phyloP scores from a whole-genome alignment of 495 filamentous ascomycete genomes.

The Trichoderma asperelloides region DNA sequence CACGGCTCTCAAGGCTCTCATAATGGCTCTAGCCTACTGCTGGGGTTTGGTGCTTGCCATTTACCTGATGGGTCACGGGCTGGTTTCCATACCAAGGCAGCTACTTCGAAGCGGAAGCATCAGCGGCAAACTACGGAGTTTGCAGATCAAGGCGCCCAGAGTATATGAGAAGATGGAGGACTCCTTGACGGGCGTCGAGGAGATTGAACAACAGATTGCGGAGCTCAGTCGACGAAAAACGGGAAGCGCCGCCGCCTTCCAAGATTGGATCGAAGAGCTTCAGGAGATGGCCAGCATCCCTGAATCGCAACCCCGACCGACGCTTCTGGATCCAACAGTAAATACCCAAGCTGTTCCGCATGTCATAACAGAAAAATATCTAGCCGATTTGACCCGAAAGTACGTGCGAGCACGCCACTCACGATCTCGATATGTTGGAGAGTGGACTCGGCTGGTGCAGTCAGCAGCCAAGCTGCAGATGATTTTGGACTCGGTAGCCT shows the following conservation, averaged over 20 bases:
- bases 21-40: conserved; percentile 90
- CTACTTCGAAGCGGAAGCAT: conserved; percentile 69
- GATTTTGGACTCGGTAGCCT: conserved; percentile 73
- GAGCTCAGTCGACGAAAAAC: conserved; percentile 74
- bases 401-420: conserved; percentile 74
- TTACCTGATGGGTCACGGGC: conserved; percentile 92
- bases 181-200: conserved; percentile 69
- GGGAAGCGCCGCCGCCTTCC: conserved; percentile 70
- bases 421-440: conserved; percentile 68
- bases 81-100: conserved; percentile 80
- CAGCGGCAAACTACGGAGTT: conserved; percentile 56
- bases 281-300: conserved; percentile 63
- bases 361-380: conserved; percentile 85
- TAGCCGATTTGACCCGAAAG: conserved; percentile 79
- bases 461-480: conserved; percentile 66
- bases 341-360: conserved; percentile 47
- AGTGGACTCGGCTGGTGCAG: conserved; percentile 74
- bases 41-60: conserved; percentile 89
- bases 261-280: conserved; percentile 91
- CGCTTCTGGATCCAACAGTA: conserved; percentile 31
- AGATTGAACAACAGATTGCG: conserved; percentile 67
- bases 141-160: conserved; percentile 72
- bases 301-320: conserved; percentile 47
- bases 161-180: conserved; percentile 84
- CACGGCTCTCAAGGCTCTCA: conserved; percentile 60